Conservation (phyloP, 192 early-diverging fungal species). For the Paraglomus brasilianum region DNA sequence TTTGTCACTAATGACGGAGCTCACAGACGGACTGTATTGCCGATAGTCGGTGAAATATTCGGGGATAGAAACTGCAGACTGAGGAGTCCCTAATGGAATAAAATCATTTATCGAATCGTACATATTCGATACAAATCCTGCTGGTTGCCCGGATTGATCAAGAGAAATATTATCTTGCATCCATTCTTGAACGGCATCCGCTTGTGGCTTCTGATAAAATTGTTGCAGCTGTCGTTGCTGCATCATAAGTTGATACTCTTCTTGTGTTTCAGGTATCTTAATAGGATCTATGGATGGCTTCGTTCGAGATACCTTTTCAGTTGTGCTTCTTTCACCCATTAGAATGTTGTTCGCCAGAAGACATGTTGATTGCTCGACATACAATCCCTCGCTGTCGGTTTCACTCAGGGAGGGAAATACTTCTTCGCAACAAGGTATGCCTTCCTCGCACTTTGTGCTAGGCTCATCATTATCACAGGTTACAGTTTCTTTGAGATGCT, state of each 20-base stretch:
- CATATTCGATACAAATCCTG: no score
- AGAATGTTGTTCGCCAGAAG: no score
- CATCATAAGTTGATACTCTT: slow-evolving; percentile 26
- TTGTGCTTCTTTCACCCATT: no score
- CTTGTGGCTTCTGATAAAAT: slow-evolving; percentile 12
- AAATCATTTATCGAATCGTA: slow-evolving; percentile 16
- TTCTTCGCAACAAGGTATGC: neutral
- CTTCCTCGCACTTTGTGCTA: neutral
- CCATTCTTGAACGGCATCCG: slow-evolving; percentile 9
- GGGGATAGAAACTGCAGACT: slow-evolving; percentile 20
- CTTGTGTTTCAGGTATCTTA: slow-evolving; percentile 17
- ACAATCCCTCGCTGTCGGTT: neutral
- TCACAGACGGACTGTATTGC: slow-evolving; percentile 22
- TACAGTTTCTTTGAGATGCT: slow-evolving; percentile 6
- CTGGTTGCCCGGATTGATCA: slow-evolving; percentile 4
- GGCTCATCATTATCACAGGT: slow-evolving; percentile 9
- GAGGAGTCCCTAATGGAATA: slow-evolving; percentile 21
- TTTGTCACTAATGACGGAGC: slow-evolving; percentile 28
- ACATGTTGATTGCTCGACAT: slow-evolving; percentile 8
- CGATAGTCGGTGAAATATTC: slow-evolving; percentile 27
- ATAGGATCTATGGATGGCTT: slow-evolving; percentile 29
- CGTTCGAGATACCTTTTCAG: slow-evolving; percentile 16
- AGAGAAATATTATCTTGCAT: slow-evolving; percentile 13
- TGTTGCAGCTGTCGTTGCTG: slow-evolving; percentile 21
- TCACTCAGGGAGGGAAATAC: neutral